Base-by-base conservation (phyloP, 345 rosid genomes). In the Citrus maxima region DNA sequence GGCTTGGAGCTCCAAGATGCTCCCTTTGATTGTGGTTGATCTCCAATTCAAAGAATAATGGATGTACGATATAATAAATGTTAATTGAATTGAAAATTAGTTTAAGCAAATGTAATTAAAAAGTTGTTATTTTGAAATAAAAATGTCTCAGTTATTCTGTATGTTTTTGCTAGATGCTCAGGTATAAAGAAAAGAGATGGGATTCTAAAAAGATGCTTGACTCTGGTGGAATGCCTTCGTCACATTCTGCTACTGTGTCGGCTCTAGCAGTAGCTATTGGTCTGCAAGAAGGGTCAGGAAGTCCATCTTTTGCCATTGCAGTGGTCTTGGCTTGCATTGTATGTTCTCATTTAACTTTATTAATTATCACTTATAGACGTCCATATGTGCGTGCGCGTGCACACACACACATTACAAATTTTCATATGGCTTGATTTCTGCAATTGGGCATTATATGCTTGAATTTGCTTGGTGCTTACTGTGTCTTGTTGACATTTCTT, bases 221-320 rank as follows among this genome's bases (percentile, higher is more conserved):
- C 75, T 95, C 99, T 27, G 99, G 99, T 80, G 99, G 98, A 75
- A 95, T 95, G 99, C 98, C 99, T 19, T 95, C 99, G 1, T 95
- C 99, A 2, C 99, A 95, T 73, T 93, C 99, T 14, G 92, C 99
- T 67, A 93, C 97, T 2, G 99, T 95, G 73, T 91, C 94, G n/a
- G 96, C 99, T 51, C 85, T 95, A 62, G 96, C 93, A 19, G 86
- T 90, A 80, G 92, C 99, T 30, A 88, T 92, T 55, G 99, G 92
- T 70, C 82, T 95, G 22, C 88, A 92, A 75, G 96, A 93, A 75
- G 99, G 98, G 79, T 75, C 90, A 3, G 96, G 91, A 49, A 81
- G 91, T 66, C 78, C 98, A 0, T 94, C 90, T 84, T 95, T 95
- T 75, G 99, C 98, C 72, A 89, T 95, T 56, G 93, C 98, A 2